Evolutionary conservation across 208 protist species (phyloP).

Genomic region (Acanthamoeba sp.): DNA sequence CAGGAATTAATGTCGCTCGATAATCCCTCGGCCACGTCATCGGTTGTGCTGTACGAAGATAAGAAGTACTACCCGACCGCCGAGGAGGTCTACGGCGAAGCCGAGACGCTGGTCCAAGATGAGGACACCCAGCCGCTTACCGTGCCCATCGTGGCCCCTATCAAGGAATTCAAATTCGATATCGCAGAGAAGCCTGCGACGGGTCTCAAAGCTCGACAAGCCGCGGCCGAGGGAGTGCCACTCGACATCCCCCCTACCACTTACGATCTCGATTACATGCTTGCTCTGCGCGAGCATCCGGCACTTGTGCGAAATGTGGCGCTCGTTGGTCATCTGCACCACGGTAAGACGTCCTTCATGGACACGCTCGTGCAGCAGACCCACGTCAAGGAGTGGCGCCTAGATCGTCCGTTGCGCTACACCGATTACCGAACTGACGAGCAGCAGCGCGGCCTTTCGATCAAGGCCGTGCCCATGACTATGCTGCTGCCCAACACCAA

Average conservation of each 20-base stretch:
- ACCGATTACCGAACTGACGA: conserved; percentile 92
- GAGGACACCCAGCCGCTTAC: conserved; percentile 95
- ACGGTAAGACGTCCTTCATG: conserved; percentile 98
- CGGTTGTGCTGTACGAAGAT: conserved; percentile 93
- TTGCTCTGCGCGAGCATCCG: conserved; percentile 87
- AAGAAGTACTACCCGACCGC: conserved; percentile 95
- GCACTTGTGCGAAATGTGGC: conserved; percentile 95
- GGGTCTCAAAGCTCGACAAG: conserved; percentile 76
- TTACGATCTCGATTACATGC: conserved; percentile 82
- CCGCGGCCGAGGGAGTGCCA: background rate
- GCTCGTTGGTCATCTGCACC: conserved; percentile 96
- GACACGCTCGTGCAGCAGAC: conserved; percentile 93
- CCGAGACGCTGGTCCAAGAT: conserved; percentile 94
- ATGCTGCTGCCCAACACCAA: conserved; percentile 88
- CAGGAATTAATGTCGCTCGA: conserved; percentile 23
- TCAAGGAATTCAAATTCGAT: conserved; percentile 88
- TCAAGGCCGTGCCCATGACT: conserved; percentile 92
- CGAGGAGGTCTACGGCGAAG: conserved; percentile 90
- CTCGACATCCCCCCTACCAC: background rate
- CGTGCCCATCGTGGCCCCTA: conserved; percentile 94
- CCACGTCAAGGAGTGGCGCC: conserved; percentile 87
- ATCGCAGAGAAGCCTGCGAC: conserved; percentile 87
- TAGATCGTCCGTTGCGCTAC: conserved; percentile 82
- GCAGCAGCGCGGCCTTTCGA: conserved; percentile 89
- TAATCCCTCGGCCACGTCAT: background rate